A percentile compares a stretch with the other conserved stretches of the same genome.
Evolutionary conservation across 345 rosid genomes (phyloP).

Genomic region (Euclidium syriacum): DNA sequence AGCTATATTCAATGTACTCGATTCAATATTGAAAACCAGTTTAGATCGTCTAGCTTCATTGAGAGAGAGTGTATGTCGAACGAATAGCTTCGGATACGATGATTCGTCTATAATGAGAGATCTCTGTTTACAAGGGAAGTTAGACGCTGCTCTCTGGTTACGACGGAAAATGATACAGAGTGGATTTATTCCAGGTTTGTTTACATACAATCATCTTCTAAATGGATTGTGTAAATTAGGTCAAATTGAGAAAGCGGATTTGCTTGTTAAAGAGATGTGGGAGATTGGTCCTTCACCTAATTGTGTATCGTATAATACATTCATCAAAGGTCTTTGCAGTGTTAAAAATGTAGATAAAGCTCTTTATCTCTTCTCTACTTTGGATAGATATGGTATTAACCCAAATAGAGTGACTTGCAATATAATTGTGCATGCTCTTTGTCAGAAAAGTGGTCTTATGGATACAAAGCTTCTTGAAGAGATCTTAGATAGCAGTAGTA

Average conservation of each 20-base stretch:
- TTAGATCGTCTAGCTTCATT: slow-evolving; percentile 60
- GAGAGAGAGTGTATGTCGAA: slow-evolving; percentile 49
- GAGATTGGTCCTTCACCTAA: slow-evolving; percentile 65
- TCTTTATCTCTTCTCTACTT: slow-evolving; percentile 40
- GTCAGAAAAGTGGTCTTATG: slow-evolving; percentile 55
- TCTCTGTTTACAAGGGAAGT: slow-evolving; percentile 56
- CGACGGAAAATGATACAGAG: slow-evolving; percentile 44
- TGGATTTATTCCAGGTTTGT: slow-evolving; percentile 52
- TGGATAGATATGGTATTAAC: slow-evolving; percentile 45
- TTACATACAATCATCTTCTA: slow-evolving; percentile 62
- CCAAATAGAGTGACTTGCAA: slow-evolving; percentile 63
- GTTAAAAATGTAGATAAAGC: slow-evolving; percentile 51
- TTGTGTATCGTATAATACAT: slow-evolving; percentile 53
- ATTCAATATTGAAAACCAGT: slow-evolving; percentile 54
- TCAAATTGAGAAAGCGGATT: slow-evolving; percentile 47
- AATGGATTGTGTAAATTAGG: slow-evolving; percentile 54
- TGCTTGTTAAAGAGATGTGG: slow-evolving; percentile 57
- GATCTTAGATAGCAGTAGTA: slow-evolving; percentile 38
- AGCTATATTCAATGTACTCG: slow-evolving; percentile 47
- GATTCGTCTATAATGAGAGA: slow-evolving; percentile 37
- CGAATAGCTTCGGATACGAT: slow-evolving; percentile 25
- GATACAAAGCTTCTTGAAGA: slow-evolving; percentile 46
- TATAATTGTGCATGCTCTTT: slow-evolving; percentile 57
- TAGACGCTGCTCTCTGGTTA: slow-evolving; percentile 61
- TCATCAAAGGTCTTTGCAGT: slow-evolving; percentile 56